Evolutionary conservation across 1,284 basidiomycete genomes (phyloP).

Genomic region (Inonotus hispidus): DNA sequence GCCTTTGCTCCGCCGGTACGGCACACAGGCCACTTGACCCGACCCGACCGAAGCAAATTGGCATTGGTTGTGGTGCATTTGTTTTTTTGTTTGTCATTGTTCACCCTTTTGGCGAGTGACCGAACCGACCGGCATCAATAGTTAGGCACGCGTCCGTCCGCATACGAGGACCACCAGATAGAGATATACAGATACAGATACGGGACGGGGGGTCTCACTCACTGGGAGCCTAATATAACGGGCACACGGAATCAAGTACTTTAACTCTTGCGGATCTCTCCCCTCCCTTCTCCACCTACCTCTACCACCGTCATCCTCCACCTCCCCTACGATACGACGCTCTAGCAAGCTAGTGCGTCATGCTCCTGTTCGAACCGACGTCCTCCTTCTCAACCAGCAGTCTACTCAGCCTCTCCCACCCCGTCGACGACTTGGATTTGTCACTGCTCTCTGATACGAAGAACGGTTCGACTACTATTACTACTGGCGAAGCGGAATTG

Average conservation of each 20-base stretch:
- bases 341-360: background rate
- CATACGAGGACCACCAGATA: background rate
- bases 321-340: background rate
- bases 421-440: background rate
- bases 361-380: conserved; percentile 2
- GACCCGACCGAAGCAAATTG: background rate
- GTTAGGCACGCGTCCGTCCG: background rate
- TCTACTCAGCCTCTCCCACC: background rate
- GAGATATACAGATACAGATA: background rate
- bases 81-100: background rate
- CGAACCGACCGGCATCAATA: background rate
- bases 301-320: background rate
- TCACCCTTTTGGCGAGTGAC: background rate
- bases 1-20: background rate
- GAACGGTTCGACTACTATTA: background rate
- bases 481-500: background rate
- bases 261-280: background rate
- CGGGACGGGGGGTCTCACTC: too few relatives aligned
- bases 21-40: background rate
- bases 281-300: background rate
- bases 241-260: background rate
- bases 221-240: background rate
- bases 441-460: background rate
- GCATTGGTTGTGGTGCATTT: background rate
- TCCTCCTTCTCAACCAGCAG: background rate